Evolutionary conservation across 495 filamentous ascomycete genomes (phyloP), one percentile per base, ranked within the genome.

Genomic region (Usnea hakonensis): DNA sequence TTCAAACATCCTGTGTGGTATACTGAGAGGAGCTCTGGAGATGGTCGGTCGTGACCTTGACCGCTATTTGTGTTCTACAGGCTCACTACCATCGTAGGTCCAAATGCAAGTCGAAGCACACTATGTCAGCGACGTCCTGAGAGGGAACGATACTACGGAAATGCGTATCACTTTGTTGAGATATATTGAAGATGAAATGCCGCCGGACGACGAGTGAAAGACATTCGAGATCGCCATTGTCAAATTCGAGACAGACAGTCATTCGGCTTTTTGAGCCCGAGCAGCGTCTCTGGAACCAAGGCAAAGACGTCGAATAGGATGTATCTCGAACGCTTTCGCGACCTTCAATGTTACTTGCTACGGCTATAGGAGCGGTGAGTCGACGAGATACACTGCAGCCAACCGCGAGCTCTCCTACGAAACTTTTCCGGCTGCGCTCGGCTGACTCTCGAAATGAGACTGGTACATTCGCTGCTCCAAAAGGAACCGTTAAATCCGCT

Each of bases 31-130:
- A 7, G 85, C 94, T 8, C 74, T 97, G 61, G 94, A 98, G 78
- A 98, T 98, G 94, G 95, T 90, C 75, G 69, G 78, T 61, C 32
- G 10, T 23, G 26, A 9, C 21, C 11, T 48, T 59, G 30, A 23
- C 37, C 41, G 21, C 36, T 19, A 11, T 16, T 23, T 11, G 26
- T 52, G 40, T 37, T 41, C 5, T 23, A 2, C 43, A 54, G 35
- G 50, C 36, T 59, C 36, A 35, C 38, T 52, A 7, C 41, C 35
- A 26, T 41, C 16, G 38, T 50, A 90, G 87, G 87, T 98, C 38
- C 94, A 97, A 81, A 95, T 97, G 91, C 94, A 98, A 78, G 90
- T 97, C 26, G 94, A 98, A 72, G 91, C 90, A 37, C 91, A 96
- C 70, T 98, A 97, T 73, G 87, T 96, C 70, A 97, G 91, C 75